phyloP scores from a whole-genome alignment of 768 basidiomycete species.

The Collybia mongolica region DNA sequence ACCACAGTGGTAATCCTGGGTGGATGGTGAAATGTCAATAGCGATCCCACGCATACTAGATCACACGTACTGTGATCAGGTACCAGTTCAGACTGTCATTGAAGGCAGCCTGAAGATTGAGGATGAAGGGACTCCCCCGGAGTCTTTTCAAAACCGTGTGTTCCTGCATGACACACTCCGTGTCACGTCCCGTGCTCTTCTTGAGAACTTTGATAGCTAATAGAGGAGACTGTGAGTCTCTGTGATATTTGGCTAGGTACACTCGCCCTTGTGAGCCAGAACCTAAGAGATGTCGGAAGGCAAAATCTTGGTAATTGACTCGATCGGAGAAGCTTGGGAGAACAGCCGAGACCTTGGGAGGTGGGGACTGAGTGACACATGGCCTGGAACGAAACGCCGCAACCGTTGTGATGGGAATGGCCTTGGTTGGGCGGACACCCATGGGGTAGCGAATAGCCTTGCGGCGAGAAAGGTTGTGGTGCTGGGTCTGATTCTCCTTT shows the following conservation, averaged over 20 bases:
- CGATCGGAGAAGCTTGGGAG: no score
- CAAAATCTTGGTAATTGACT: constrained; percentile 3
- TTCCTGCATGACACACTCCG: constrained; percentile 7
- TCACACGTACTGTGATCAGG: constrained; percentile 12
- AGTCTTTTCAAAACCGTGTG: constrained; percentile 9
- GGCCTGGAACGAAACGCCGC: neutral
- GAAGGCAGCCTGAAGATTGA: constrained; percentile 13
- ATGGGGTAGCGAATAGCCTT: neutral
- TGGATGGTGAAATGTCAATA: neutral
- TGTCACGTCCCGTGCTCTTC: constrained; percentile 2
- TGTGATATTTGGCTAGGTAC: constrained; percentile 6
- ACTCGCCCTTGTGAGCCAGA: constrained; percentile 15
- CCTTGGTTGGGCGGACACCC: neutral
- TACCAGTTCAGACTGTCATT: constrained; percentile 13
- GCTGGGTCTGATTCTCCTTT: no score
- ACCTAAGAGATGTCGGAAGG: constrained; percentile 6
- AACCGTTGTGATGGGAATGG: neutral
- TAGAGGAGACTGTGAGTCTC: neutral
- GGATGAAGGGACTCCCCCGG: constrained; percentile 8
- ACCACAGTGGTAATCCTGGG: constrained; percentile 12
- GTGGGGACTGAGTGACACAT: neutral
- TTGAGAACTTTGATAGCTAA: constrained; percentile 12
- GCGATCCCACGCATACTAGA: neutral
- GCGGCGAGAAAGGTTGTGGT: no score
- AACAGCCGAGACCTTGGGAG: neutral